Conservation (phyloP, 176 grass and related monocot species). For the Poa annua region DNA sequence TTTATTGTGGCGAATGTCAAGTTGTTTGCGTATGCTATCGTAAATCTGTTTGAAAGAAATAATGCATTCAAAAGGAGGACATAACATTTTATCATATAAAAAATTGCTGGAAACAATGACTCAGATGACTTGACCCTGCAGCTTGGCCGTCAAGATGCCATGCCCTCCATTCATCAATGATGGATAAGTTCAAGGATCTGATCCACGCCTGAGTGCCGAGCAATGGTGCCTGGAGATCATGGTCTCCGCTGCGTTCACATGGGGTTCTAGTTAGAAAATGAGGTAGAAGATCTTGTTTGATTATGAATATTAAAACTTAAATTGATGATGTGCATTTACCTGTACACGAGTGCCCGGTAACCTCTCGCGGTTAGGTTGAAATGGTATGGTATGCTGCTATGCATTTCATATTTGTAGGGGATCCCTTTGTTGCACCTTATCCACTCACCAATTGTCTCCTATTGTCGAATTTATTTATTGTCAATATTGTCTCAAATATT, state of each 20-base stretch:
- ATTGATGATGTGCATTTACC: constrained; percentile 32
- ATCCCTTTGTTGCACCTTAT: constrained; percentile 36
- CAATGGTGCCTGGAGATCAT: constrained; percentile 44
- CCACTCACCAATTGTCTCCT: constrained; percentile 57
- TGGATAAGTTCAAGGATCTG: constrained; percentile 57
- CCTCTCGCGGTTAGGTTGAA: constrained; percentile 50
- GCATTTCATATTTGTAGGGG: constrained; percentile 34
- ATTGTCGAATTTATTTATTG: background rate
- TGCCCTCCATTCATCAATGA: constrained; percentile 55
- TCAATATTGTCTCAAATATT: background rate
- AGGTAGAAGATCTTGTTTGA: background rate
- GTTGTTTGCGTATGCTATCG: constrained; percentile 45
- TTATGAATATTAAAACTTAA: background rate
- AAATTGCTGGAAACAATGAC: background rate
- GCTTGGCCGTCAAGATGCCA: constrained; percentile 58
- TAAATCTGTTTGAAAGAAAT: constrained; percentile 25
- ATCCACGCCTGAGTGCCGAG: constrained; percentile 59
- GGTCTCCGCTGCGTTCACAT: constrained; percentile 41
- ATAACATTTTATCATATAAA: too few species aligned
- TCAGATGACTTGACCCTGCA: constrained; percentile 47
- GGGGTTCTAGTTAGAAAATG: background rate
- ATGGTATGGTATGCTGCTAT: constrained; percentile 50
- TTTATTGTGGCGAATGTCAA: constrained; percentile 60
- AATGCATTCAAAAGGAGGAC: background rate
- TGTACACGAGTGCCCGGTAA: constrained; percentile 54